A percentile compares a stretch with the other conserved stretches of the same genome.
phyloP scores from a whole-genome alignment of 1,284 basidiomycete genomes.

The Ceratobasidium sp. region DNA sequence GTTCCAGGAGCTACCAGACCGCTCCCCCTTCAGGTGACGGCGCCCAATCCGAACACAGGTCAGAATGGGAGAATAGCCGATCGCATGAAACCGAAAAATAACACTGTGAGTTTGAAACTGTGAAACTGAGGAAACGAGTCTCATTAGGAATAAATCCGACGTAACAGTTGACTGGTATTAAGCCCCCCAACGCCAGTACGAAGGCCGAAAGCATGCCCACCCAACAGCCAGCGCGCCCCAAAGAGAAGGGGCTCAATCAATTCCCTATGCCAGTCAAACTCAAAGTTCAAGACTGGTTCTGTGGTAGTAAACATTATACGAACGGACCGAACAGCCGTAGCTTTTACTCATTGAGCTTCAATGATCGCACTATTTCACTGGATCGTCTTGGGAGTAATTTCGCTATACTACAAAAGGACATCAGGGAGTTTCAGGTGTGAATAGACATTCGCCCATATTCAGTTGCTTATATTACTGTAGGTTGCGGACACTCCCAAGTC shows the following conservation, averaged over 20 bases:
- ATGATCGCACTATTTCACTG: neutral
- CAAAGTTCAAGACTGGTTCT: constrained; percentile 23
- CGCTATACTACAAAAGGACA: neutral
- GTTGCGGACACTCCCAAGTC: neutral
- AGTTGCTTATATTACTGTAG: neutral
- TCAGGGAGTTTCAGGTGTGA: constrained; percentile 9
- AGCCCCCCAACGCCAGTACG: too few species aligned
- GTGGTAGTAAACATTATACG: neutral
- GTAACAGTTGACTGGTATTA: too few species aligned
- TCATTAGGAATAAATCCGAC: too few species aligned
- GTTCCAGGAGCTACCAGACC: too few species aligned
- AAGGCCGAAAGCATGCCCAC: too few species aligned
- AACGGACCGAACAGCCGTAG: neutral
- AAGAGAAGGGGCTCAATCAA: neutral
- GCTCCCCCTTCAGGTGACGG: too few species aligned
- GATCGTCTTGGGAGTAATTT: neutral
- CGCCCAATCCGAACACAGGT: too few species aligned
- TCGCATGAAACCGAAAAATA: neutral
- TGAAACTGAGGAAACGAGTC: too few species aligned
- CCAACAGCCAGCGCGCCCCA: neutral
- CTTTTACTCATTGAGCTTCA: neutral
- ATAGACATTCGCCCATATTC: too few species aligned
- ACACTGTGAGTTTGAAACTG: too few species aligned
- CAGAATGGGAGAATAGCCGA: neutral
- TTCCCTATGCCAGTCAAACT: neutral